Evolutionary conservation across 306 rosid species (phyloP), one percentile per base, ranked within the genome.

Genomic region (Carpinus fangiana): DNA sequence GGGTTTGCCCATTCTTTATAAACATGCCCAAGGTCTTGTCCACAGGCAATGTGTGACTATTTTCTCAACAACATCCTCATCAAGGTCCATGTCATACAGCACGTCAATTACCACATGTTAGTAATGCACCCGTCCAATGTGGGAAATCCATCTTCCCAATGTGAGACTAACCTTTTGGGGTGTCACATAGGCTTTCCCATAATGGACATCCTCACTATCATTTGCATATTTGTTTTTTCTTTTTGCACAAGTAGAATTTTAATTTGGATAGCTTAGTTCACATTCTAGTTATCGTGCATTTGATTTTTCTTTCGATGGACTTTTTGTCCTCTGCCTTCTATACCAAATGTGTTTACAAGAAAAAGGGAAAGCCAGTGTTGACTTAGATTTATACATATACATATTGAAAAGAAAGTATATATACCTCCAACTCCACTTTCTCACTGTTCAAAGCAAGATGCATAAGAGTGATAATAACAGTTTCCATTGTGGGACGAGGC

Each of bases 371-470:
- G 17, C 20, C 8, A 17, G 28, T 51, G 17, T 28, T 38, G 3
- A 31, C 18, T 8, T 8, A 65, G 18, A 13, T 12, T 41, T 41
- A 61, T 61, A 12, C 5, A 73, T 31, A 76, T 21, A 20, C 11
- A 57, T 20, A 57, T 9, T 20, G 16, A 73, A 21, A 75, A 43
- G 46, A 71, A 12, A 61, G 36, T 54, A 79, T 60, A 43, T n/a
- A 36, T 82, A 92, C 98, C 97, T 92, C 93, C 79, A 84, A 20
- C 83, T 94, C 98, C 17, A 92, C 87, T 75, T 87, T 86, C 81
- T 92, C 98, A 81, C 98, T 92, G 56, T 90, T 89, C 38, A 94
- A 64, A 77, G 98, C 96, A 77, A 94, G 84, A 90, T 92, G 90
- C 96, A 89, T 90, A 34, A 94, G 95, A 65, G 98, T 92, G 59